Percentiles rank a stretch among this genome's conserved stretches.
These are phyloP conservation scores for Xylariales sp. DNA, from an alignment of 2,329 filamentous ascomycete genomes.

Conservation along the genomic window DNA sequence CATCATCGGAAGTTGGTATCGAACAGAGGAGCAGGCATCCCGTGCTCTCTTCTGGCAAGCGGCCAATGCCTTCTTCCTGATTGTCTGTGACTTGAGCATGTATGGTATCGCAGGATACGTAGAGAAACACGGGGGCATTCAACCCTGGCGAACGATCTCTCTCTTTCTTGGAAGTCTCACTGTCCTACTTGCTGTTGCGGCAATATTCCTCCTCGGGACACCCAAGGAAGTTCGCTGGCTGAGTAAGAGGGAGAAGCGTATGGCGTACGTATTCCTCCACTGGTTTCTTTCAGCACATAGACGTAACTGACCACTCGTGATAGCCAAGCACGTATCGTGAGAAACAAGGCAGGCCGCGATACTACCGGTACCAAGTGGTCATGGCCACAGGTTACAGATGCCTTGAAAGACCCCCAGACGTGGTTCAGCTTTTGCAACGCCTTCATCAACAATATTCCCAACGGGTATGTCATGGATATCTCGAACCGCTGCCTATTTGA, in stretches of 20 bases:
- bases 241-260: not conserved
- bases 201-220: not conserved
- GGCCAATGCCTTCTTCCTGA: not conserved
- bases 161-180: not conserved
- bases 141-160: not conserved
- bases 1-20: not conserved
- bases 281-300: no score
- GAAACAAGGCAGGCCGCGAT: no score
- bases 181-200: not conserved
- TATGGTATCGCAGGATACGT: not conserved
- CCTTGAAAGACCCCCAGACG: not conserved
- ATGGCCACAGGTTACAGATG: not conserved
- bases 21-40: not conserved
- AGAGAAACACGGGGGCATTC: not conserved
- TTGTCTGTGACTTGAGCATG: not conserved
- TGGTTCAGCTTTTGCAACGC: not conserved
- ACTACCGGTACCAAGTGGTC: no score
- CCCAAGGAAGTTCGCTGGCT: not conserved
- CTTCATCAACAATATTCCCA: not conserved
- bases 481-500: no score
- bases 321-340: not conserved
- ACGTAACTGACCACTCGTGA: not conserved
- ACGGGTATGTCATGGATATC: not conserved
- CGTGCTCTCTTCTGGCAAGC: not conserved
- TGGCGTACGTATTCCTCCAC: slow-evolving; percentile 1